Percentiles rank a stretch among this genome's conserved stretches.
These are phyloP conservation scores for Teratosphaeria destructans DNA, from an alignment of 2,329 filamentous ascomycete species.

Conservation along the genomic window DNA sequence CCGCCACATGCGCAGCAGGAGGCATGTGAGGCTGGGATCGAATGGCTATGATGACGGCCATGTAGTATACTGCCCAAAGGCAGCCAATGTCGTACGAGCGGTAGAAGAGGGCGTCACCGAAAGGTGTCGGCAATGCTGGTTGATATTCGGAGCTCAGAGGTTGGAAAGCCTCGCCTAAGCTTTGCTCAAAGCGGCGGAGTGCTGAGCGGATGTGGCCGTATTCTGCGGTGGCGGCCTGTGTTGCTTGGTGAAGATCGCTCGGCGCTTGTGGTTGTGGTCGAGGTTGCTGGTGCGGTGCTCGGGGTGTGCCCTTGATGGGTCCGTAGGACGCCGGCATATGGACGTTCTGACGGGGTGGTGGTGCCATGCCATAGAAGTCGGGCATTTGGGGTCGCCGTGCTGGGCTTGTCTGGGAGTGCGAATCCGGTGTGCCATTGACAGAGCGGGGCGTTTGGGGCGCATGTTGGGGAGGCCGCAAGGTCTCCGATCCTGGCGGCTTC, in stretches of 20 bases:
- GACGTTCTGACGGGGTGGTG: slow-evolving; percentile 28
- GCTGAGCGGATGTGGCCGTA: slow-evolving; percentile 67
- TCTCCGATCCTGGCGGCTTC: slow-evolving; percentile 34
- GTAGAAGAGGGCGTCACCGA: slow-evolving; percentile 72
- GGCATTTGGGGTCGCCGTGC: slow-evolving; percentile 27
- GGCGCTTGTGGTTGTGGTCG: slow-evolving; percentile 35
- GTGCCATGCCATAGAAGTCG: slow-evolving; percentile 43
- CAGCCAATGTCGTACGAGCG: slow-evolving; percentile 78
- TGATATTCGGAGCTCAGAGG: slow-evolving; percentile 60
- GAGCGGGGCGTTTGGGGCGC: slow-evolving; percentile 10
- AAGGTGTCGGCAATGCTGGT: slow-evolving; percentile 56
- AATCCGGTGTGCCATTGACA: slow-evolving; percentile 1
- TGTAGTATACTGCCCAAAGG: slow-evolving; percentile 80
- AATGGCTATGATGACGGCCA: slow-evolving; percentile 72
- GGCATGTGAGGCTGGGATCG: slow-evolving; percentile 83
- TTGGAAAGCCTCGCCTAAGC: slow-evolving; percentile 65
- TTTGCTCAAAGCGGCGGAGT: slow-evolving; percentile 55
- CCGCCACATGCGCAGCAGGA: slow-evolving; percentile 78
- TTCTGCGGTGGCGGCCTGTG: slow-evolving; percentile 61
- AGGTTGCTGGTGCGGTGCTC: slow-evolving; percentile 8
- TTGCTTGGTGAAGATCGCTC: slow-evolving; percentile 51
- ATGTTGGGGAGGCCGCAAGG: slow-evolving; percentile 8
- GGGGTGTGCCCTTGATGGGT: slow-evolving; percentile 2
- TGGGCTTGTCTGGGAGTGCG: not conserved
- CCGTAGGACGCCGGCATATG: slow-evolving; percentile 34